phyloP scores from a whole-genome alignment of 371 early-diverging fungal species.

The Saksenaea oblongispora region DNA sequence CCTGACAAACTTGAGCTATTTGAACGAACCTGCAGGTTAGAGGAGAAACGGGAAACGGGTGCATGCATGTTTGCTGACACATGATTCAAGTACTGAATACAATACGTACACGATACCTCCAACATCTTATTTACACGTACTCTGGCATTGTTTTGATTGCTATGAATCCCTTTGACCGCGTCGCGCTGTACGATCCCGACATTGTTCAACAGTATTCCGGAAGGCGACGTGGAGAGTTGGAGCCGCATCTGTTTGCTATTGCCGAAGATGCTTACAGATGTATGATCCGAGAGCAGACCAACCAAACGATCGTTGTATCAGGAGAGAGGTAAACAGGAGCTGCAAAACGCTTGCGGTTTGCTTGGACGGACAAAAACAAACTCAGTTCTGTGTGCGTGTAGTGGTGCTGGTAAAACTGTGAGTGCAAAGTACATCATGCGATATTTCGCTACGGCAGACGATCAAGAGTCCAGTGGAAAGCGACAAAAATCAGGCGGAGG shows the following conservation, averaged over 20 bases:
- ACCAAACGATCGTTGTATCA: conserved; percentile 97
- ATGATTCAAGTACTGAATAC: conserved; percentile 75
- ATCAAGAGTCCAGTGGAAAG: conserved; percentile 45
- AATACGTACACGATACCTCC: conserved; percentile 83
- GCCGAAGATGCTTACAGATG: conserved; percentile 95
- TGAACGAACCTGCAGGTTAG: conserved; percentile 88
- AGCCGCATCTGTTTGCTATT: conserved; percentile 97
- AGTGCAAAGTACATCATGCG: conserved; percentile 95
- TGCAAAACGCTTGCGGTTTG: not conserved
- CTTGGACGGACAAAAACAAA: not conserved
- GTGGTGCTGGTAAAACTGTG: conserved; percentile 93
- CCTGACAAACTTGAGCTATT: conserved; percentile 87
- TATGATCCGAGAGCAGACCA: conserved; percentile 85
- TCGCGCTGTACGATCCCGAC: conserved; percentile 86
- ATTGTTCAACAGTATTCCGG: conserved; percentile 88
- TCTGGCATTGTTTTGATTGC: conserved; percentile 98
- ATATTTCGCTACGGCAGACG: conserved; percentile 91
- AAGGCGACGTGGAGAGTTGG: conserved; percentile 87
- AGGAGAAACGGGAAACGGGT: not conserved
- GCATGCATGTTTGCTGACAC: not conserved
- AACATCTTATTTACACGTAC: conserved; percentile 97
- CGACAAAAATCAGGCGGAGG: conserved; percentile 21
- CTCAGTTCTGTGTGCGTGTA: conserved; percentile 13
- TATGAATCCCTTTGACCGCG: conserved; percentile 95
- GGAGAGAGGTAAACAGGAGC: conserved; percentile 77